Conservation (phyloP, 73 alveolate species). For the Paramecium caudatum region DNA sequence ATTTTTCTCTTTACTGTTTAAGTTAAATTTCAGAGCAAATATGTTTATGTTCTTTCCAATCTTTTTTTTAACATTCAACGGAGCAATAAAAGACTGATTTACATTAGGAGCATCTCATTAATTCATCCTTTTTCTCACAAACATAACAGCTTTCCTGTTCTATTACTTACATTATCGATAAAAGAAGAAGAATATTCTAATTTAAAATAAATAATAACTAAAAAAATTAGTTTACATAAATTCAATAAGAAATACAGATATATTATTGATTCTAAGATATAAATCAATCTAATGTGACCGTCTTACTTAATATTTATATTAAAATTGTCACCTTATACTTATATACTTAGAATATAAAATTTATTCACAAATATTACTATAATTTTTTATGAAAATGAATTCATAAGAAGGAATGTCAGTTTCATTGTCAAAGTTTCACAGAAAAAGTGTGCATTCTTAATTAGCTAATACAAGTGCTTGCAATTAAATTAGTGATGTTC, state of each 20-base stretch:
- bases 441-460: conserved; percentile 23
- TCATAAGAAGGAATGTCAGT: conserved; percentile 35
- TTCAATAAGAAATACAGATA: no score
- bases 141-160: not conserved
- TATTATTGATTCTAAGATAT: no score
- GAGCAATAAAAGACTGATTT: conserved; percentile 75
- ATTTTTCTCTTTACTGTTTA: conserved; percentile 28
- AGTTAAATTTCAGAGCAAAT: conserved; percentile 65
- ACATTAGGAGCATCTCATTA: conserved; percentile 75
- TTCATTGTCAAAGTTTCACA: conserved; percentile 33
- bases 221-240: no score
- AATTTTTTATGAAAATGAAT: not conserved
- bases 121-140: conserved; percentile 32
- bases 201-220: no score
- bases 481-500: not conserved
- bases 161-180: no score
- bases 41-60: conserved; percentile 78
- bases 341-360: no score
- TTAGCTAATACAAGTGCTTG: conserved; percentile 1
- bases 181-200: no score
- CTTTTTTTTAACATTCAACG: conserved; percentile 71
- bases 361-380: not conserved
- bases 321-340: no score
- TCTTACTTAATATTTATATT: no score
- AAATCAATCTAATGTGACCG: no score